Conservation (phyloP, 2,329 filamentous ascomycete species). For the Grosmannia clavigera region DNA sequence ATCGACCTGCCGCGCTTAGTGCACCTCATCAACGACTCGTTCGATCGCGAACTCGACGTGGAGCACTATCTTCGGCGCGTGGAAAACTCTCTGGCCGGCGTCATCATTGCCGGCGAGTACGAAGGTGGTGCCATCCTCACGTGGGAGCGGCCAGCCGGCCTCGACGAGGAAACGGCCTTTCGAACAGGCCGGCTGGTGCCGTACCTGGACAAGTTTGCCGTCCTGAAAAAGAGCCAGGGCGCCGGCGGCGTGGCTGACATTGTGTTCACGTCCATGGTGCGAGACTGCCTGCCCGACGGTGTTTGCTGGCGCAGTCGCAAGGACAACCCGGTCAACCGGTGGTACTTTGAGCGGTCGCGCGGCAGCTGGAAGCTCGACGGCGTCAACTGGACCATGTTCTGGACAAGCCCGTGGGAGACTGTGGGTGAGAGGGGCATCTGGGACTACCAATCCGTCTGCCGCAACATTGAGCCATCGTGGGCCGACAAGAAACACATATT, state of each 20-base stretch:
- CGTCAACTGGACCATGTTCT: conserved; percentile 97
- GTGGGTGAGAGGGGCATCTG: conserved; percentile 40
- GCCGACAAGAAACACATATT: conserved; percentile 44
- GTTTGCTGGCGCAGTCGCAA: conserved; percentile 87
- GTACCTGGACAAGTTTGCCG: conserved; percentile 95
- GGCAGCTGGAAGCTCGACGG: conserved; percentile 72
- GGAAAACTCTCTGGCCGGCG: conserved; percentile 66
- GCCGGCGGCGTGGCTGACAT: conserved; percentile 89
- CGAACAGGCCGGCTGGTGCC: conserved; percentile 60
- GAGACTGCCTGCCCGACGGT: conserved; percentile 73
- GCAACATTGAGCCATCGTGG: conserved; percentile 51
- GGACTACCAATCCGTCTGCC: conserved; percentile 68
- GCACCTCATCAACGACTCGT: conserved; percentile 86
- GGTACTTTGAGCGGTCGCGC: conserved; percentile 88
- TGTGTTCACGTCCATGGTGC: conserved; percentile 91
- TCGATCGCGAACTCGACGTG: conserved; percentile 72
- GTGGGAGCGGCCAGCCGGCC: conserved; percentile 63
- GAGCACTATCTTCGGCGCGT: conserved; percentile 74
- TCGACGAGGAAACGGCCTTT: conserved; percentile 40
- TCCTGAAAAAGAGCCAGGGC: conserved; percentile 77
- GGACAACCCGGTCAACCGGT: conserved; percentile 94
- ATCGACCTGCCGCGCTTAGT: conserved; percentile 77
- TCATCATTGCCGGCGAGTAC: conserved; percentile 93
- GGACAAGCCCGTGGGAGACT: conserved; percentile 64
- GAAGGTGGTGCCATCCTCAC: conserved; percentile 91